Conservation (phyloP, 805 yeast genomes). For the Pichia scutulata region DNA sequence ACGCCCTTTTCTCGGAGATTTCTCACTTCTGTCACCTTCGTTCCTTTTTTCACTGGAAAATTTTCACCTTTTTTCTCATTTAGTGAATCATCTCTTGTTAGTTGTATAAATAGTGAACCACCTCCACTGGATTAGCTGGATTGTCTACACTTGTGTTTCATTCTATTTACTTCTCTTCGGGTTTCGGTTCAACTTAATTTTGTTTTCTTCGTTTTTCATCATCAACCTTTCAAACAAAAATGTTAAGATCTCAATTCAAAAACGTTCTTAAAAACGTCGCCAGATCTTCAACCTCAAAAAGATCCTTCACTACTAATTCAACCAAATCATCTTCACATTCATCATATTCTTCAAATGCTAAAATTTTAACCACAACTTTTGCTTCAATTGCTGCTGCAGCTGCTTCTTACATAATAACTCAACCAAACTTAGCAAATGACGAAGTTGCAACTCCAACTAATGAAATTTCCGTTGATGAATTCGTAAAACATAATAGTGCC, state of each 20-base stretch:
- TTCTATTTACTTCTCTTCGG: neutral
- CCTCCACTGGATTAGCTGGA: neutral
- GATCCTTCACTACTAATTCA: neutral
- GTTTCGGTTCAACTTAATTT: neutral
- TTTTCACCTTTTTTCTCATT: neutral
- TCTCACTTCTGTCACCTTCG: neutral
- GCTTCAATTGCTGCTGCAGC: conserved; percentile 6
- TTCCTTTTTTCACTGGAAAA: neutral
- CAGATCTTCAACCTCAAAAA: neutral
- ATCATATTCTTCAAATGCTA: neutral
- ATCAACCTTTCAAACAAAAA: neutral
- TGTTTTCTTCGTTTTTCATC: neutral
- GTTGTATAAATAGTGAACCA: neutral
- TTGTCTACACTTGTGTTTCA: neutral
- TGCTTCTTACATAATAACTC: conserved; percentile 1
- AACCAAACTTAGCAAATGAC: conserved; percentile 4
- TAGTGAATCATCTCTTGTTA: neutral
- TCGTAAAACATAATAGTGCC: conserved; percentile 44
- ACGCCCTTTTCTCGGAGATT: neutral
- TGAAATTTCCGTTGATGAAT: conserved; percentile 29
- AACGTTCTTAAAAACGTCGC: neutral
- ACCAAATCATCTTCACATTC: neutral
- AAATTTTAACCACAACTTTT: neutral
- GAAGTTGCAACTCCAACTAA: neutral
- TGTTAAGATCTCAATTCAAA: conserved; percentile 9